These are phyloP conservation scores for Suillus spraguei DNA, from an alignment of 768 basidiomycete species.

Conservation along the genomic window DNA sequence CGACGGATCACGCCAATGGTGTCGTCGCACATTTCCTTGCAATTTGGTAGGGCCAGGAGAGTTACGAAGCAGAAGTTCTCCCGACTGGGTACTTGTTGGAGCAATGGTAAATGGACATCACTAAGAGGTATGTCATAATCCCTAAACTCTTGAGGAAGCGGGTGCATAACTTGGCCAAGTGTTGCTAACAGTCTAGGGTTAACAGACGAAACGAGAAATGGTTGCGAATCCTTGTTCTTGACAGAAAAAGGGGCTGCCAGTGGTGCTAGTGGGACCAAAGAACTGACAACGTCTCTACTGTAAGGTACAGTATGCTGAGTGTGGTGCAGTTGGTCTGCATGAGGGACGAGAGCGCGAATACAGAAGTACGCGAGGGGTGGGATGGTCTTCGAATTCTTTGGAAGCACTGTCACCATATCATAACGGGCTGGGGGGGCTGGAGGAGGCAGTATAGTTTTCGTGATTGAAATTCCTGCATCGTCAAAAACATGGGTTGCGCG, in stretches of 20 bases:
- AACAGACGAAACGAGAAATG: conserved; percentile 27
- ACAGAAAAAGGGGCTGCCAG: conserved; percentile 2
- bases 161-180: conserved; percentile 59
- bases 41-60: conserved; percentile 58
- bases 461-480: conserved; percentile 21
- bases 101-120: conserved; percentile 53
- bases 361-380: conserved; percentile 60
- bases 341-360: conserved; percentile 43
- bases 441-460: conserved; percentile 18
- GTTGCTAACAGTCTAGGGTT: conserved; percentile 67
- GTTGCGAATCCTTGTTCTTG: neutral
- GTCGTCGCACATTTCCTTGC: conserved; percentile 58
- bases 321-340: conserved; percentile 48
- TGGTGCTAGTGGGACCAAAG: conserved; percentile 40
- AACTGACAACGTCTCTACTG: conserved; percentile 39
- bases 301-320: conserved; percentile 42
- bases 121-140: conserved; percentile 51
- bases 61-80: conserved; percentile 65
- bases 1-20: conserved; percentile 50
- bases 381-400: conserved; percentile 22
- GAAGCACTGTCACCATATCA: neutral
- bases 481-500: conserved; percentile 17
- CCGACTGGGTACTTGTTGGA: conserved; percentile 59
- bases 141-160: conserved; percentile 43
- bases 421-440: conserved; percentile 9